These are phyloP conservation scores for Pythium guiyangense DNA, from an alignment of 352 stramenopile species.

Conservation along the genomic window DNA sequence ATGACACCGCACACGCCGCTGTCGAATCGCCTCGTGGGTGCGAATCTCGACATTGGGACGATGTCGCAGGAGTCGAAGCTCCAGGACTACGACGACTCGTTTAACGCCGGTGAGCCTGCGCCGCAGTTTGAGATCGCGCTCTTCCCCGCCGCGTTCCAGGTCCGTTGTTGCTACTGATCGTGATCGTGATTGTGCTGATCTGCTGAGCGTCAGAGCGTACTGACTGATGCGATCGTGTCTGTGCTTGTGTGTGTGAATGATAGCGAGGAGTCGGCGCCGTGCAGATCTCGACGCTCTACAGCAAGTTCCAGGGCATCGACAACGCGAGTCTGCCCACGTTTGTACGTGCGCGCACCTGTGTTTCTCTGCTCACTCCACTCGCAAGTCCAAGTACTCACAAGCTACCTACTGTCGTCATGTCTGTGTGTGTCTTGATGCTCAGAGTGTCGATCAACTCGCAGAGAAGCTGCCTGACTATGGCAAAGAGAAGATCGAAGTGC, in stretches of 20 bases:
- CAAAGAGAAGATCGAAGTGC: slow-evolving; percentile 68
- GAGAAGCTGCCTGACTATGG: slow-evolving; percentile 65
- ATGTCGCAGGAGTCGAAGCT: slow-evolving; percentile 62
- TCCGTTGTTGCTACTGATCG: slow-evolving; percentile 12
- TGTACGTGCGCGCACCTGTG: slow-evolving; percentile 27
- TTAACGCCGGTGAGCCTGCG: slow-evolving; percentile 54
- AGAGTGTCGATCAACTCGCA: slow-evolving; percentile 70
- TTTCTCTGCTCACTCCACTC: slow-evolving; percentile 9
- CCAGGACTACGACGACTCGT: slow-evolving; percentile 67
- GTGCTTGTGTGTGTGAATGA: slow-evolving; percentile 3
- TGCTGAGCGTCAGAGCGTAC: neutral
- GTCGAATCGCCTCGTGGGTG: slow-evolving; percentile 80
- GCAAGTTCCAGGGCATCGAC: slow-evolving; percentile 66
- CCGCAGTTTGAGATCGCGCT: slow-evolving; percentile 71
- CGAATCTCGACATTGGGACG: slow-evolving; percentile 63
- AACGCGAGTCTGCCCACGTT: slow-evolving; percentile 45
- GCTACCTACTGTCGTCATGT: too few relatives aligned
- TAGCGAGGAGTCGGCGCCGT: slow-evolving; percentile 74
- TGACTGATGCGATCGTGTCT: neutral
- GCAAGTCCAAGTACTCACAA: slow-evolving; percentile 12
- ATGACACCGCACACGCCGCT: slow-evolving; percentile 83
- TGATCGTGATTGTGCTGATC: neutral
- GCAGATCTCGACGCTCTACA: slow-evolving; percentile 81
- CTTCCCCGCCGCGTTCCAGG: slow-evolving; percentile 73
- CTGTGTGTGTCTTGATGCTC: neutral